phyloP scores from a whole-genome alignment of 2,329 filamentous ascomycete species.

The Xylaria sp. region DNA sequence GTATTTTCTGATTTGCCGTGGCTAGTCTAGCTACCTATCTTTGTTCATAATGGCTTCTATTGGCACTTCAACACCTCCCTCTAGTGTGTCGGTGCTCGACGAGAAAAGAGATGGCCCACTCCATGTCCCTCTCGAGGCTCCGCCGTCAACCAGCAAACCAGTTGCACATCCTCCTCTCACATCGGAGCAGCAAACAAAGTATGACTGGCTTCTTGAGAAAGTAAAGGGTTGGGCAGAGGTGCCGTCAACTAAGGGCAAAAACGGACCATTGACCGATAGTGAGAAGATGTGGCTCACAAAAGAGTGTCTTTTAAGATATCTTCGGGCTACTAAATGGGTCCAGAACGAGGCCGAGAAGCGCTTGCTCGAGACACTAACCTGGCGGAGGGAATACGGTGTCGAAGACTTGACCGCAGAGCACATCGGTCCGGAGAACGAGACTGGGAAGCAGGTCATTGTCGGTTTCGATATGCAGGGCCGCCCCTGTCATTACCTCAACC shows the following conservation, averaged over 20 bases:
- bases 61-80: slow-evolving; percentile 28
- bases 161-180: slow-evolving; percentile 69
- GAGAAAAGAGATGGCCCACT: slow-evolving; percentile 46
- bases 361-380: slow-evolving; percentile 81
- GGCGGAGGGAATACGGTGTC: slow-evolving; percentile 91
- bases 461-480: slow-evolving; percentile 87
- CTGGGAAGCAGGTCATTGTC: slow-evolving; percentile 90
- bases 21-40: not conserved
- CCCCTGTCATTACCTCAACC: slow-evolving; percentile 92
- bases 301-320: slow-evolving; percentile 91
- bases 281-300: slow-evolving; percentile 92
- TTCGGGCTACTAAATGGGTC: slow-evolving; percentile 93
- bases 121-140: slow-evolving; percentile 67
- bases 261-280: slow-evolving; percentile 74
- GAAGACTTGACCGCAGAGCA: slow-evolving; percentile 83
- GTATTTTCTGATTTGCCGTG: not conserved
- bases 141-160: slow-evolving; percentile 67
- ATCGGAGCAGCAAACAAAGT: slow-evolving; percentile 82
- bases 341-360: slow-evolving; percentile 79
- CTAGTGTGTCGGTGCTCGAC: slow-evolving; percentile 26
- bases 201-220: slow-evolving; percentile 76
- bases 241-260: slow-evolving; percentile 64
- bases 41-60: slow-evolving; percentile 28
- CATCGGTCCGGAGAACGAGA: slow-evolving; percentile 93
- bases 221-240: slow-evolving; percentile 78